Evolutionary conservation across 495 filamentous ascomycete species (phyloP).

Genomic region (Podospora pseudocomata): DNA sequence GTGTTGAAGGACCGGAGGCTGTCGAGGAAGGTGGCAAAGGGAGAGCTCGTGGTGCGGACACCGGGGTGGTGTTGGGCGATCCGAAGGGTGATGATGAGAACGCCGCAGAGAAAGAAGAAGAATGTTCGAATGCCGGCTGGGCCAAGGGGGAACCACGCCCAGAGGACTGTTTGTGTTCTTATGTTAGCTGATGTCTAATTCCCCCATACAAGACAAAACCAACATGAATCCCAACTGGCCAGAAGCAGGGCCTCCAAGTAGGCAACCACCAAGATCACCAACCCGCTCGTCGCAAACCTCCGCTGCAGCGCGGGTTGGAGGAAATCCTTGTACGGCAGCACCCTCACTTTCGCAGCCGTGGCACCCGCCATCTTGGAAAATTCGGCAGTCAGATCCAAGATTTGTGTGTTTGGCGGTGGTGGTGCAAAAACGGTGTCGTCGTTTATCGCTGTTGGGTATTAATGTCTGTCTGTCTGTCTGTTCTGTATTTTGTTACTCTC

Average conservation of each 20-base stretch:
- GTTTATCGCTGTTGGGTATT: neutral
- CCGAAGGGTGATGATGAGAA: slow-evolving; percentile 68
- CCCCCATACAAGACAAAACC: slow-evolving; percentile 24
- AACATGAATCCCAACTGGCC: slow-evolving; percentile 66
- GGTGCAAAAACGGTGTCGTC: neutral
- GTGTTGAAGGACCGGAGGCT: slow-evolving; percentile 55
- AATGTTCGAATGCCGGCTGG: slow-evolving; percentile 69
- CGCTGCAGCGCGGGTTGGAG: slow-evolving; percentile 85
- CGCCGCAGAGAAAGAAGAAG: slow-evolving; percentile 69
- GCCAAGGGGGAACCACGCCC: slow-evolving; percentile 83
- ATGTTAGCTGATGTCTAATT: neutral
- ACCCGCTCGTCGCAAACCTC: slow-evolving; percentile 72
- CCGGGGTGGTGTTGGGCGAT: slow-evolving; percentile 81
- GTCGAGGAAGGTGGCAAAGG: slow-evolving; percentile 57
- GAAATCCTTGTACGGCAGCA: slow-evolving; percentile 72
- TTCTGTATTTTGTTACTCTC: neutral
- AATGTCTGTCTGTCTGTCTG: neutral
- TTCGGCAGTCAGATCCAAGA: slow-evolving; percentile 9
- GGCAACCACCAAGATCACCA: slow-evolving; percentile 61
- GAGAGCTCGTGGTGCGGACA: slow-evolving; percentile 63
- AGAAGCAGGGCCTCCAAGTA: slow-evolving; percentile 72
- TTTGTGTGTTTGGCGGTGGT: neutral
- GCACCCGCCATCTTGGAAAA: slow-evolving; percentile 22
- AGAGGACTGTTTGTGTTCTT: slow-evolving; percentile 43
- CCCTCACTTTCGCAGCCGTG: slow-evolving; percentile 41